These are phyloP conservation scores for Nemania abortiva DNA, from an alignment of 2,329 filamentous ascomycete genomes.

Conservation along the genomic window DNA sequence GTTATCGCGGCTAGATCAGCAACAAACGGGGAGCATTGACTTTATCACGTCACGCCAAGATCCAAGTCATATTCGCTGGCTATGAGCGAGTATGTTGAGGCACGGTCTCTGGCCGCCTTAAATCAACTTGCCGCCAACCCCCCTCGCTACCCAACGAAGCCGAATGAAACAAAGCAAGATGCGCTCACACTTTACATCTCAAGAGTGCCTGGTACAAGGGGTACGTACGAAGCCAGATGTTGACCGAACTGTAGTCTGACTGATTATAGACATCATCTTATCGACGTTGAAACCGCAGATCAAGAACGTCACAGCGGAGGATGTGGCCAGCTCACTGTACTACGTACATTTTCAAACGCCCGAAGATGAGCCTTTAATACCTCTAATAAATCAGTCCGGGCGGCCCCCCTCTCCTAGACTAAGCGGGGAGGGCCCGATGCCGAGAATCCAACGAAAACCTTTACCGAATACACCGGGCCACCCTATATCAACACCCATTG, in stretches of 20 bases:
- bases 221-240: conserved; percentile 59
- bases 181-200: conserved; percentile 91
- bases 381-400: conserved; percentile 46
- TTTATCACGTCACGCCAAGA: conserved; percentile 5
- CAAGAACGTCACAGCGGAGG: conserved; percentile 89
- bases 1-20: not conserved
- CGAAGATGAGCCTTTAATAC: conserved; percentile 61
- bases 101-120: conserved; percentile 83
- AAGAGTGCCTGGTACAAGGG: conserved; percentile 89
- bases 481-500: conserved; percentile 31
- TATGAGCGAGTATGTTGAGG: conserved; percentile 71
- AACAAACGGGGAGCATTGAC: not conserved
- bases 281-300: conserved; percentile 89
- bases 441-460: conserved; percentile 65
- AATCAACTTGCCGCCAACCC: conserved; percentile 87
- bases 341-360: conserved; percentile 84
- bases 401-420: conserved; percentile 55
- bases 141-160: conserved; percentile 84
- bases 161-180: conserved; percentile 74
- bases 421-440: conserved; percentile 59
- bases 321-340: conserved; percentile 89
- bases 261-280: conserved; percentile 81
- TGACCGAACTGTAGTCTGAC: conserved; percentile 27
- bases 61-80: conserved; percentile 14
- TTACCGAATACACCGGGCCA: conserved; percentile 51